Evolutionary conservation across 164 flowering plant genomes (phyloP), one percentile per base, ranked within the genome.

Genomic region (Liquidambar formosana): DNA sequence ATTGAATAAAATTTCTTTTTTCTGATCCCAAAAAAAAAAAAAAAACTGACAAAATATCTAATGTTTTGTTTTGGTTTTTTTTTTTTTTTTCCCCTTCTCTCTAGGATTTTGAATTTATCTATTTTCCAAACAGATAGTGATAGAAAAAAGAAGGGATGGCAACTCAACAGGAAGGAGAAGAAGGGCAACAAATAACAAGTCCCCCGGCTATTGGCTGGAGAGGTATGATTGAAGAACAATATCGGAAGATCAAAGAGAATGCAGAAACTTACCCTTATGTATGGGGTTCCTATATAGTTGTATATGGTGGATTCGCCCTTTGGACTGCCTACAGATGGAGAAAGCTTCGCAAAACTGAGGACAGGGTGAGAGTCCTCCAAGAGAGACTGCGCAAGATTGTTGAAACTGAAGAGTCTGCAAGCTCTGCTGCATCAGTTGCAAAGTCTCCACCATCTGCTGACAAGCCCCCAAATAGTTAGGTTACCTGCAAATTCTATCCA

Each of bases 231-330:
- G 82, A 72, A 69, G 79, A 78, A 10, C 78, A 74, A 64, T 94
- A 83, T 54, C 61, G 45, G 64, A 79, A 77, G 65, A 77, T 80
- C 38, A 89, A 79, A 76, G 91, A 90, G 67, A 75, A 94, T 73
- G 93, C 90, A 18, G 94, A 90, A 79, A 74, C 89, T 28, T 92
- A 88, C 72, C 98, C 97, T 0, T 94, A 89, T 66, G 97, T 92
- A 1, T 94, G 99, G 99, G 97, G 81, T 51, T 92, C 97, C 10
- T 94, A 94, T 66, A 79, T 84, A 2, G 72, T 89, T 53, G 97
- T 92, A 1, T 92, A 94, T 68, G 96, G 97, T 28, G 94, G 92
- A 13, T 77, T 94, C 19, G 86, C 71, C 10, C 76, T 85, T 0
- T 94, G 93, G 91, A 41, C 75, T 11, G 64, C 89, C 1, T 92